Percentiles rank a stretch among this genome's conserved stretches.
Conservation (phyloP, 2,329 filamentous ascomycete species). For the Akanthomyces uredinophilus region DNA sequence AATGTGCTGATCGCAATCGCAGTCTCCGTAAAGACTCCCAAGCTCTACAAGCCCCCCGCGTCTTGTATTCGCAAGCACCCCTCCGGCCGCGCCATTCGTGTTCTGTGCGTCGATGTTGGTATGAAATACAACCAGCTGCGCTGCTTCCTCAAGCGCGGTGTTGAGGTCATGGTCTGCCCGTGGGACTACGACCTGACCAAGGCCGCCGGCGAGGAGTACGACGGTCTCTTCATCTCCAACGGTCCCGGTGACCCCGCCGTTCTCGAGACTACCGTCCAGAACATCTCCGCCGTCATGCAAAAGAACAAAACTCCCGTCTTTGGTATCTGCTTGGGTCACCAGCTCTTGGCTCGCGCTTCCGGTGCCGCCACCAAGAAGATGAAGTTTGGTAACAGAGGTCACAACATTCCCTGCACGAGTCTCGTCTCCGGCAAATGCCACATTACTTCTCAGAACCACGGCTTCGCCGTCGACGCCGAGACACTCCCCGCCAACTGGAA, state of each 20-base stretch:
- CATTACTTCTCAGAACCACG: slow-evolving; percentile 98
- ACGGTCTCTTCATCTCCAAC: slow-evolving; percentile 97
- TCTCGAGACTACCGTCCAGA: slow-evolving; percentile 71
- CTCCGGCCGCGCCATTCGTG: slow-evolving; percentile 78
- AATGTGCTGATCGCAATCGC: slow-evolving; percentile 36
- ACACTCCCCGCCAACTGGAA: slow-evolving; percentile 76
- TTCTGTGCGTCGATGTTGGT: slow-evolving; percentile 92
- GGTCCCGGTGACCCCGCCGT: slow-evolving; percentile 92
- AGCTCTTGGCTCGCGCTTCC: slow-evolving; percentile 81
- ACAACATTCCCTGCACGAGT: slow-evolving; percentile 97
- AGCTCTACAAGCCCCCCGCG: slow-evolving; percentile 73
- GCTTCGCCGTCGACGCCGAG: slow-evolving; percentile 81
- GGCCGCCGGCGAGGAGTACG: slow-evolving; percentile 76
- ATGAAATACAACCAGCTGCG: slow-evolving; percentile 98
- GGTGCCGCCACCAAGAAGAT: slow-evolving; percentile 88
- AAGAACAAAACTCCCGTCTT: slow-evolving; percentile 84
- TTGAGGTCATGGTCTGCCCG: slow-evolving; percentile 90
- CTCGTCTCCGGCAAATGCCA: slow-evolving; percentile 94
- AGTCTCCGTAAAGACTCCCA: slow-evolving; percentile 88
- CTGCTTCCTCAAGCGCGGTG: slow-evolving; percentile 83
- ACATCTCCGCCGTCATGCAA: slow-evolving; percentile 70
- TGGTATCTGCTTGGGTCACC: slow-evolving; percentile 93
- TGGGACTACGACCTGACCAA: slow-evolving; percentile 90
- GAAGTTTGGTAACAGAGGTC: slow-evolving; percentile 98
- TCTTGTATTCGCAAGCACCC: slow-evolving; percentile 75